phyloP scores from a whole-genome alignment of 257 asterid species.

The Solanum chmielewskii region DNA sequence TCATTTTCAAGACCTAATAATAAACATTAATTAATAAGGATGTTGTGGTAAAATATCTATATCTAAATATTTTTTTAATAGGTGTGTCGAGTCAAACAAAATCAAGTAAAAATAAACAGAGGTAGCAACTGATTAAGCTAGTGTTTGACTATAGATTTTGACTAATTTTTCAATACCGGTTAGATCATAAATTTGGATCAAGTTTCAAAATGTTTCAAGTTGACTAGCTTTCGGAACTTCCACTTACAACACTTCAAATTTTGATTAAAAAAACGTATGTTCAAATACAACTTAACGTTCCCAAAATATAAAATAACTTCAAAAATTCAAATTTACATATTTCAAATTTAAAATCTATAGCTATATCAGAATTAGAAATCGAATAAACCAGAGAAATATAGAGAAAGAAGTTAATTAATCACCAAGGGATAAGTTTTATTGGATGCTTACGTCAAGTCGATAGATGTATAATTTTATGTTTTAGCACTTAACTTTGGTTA shows the following conservation, averaged over 20 bases:
- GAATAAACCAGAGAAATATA: neutral
- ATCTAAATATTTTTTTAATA: no score
- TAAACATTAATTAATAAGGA: no score
- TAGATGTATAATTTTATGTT: neutral
- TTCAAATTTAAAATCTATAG: neutral
- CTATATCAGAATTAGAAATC: neutral
- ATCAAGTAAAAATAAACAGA: no score
- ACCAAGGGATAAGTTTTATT: neutral
- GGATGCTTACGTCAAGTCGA: neutral
- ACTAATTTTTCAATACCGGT: neutral
- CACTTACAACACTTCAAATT: neutral
- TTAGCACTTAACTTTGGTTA: neutral
- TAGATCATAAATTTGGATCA: no score
- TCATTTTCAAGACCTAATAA: no score
- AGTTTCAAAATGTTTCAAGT: neutral
- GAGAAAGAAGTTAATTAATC: neutral
- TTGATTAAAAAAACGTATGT: neutral
- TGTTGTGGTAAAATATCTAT: no score
- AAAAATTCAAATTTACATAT: neutral
- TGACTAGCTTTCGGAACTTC: neutral
- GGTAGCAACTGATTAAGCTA: neutral
- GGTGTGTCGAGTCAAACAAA: no score
- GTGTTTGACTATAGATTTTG: neutral
- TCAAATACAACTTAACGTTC: neutral
- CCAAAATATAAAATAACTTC: neutral